A percentile compares a stretch with the other conserved stretches of the same genome.
phyloP scores from a whole-genome alignment of 148 eudicot genomes.

The Vaccinium macrocarpon region DNA sequence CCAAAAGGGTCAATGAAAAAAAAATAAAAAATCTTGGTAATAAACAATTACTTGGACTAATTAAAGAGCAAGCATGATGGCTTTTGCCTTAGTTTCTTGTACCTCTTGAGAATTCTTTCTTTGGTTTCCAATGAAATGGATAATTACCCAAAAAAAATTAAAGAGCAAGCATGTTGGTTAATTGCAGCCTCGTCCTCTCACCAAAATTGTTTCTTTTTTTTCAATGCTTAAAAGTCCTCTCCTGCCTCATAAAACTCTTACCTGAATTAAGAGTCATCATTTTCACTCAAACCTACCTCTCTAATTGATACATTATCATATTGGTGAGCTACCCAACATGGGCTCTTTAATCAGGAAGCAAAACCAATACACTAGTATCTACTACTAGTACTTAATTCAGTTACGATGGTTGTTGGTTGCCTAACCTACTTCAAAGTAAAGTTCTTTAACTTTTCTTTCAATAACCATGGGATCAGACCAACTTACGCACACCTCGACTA shows the following conservation, averaged over 20 bases:
- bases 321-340: not conserved
- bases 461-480: no score
- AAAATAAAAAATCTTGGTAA: no score
- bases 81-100: not conserved
- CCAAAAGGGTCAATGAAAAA: not conserved
- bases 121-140: no score
- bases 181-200: not conserved
- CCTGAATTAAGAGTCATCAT: not conserved
- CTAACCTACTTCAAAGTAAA: no score
- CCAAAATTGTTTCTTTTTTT: not conserved
- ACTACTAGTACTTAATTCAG: no score
- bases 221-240: not conserved
- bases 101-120: not conserved
- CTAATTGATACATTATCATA: not conserved
- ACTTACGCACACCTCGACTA: no score
- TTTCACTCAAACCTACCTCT: not conserved
- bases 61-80: not conserved
- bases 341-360: not conserved
- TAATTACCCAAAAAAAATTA: no score
- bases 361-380: not conserved
- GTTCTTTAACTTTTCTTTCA: no score
- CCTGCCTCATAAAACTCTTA: not conserved
- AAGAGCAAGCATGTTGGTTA: not conserved
- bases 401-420: no score
- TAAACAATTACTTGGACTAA: slow-evolving; percentile 1